Evolutionary conservation across 192 early-diverging fungal genomes (phyloP).

Genomic region (Jimgerdemannia lactiflua): DNA sequence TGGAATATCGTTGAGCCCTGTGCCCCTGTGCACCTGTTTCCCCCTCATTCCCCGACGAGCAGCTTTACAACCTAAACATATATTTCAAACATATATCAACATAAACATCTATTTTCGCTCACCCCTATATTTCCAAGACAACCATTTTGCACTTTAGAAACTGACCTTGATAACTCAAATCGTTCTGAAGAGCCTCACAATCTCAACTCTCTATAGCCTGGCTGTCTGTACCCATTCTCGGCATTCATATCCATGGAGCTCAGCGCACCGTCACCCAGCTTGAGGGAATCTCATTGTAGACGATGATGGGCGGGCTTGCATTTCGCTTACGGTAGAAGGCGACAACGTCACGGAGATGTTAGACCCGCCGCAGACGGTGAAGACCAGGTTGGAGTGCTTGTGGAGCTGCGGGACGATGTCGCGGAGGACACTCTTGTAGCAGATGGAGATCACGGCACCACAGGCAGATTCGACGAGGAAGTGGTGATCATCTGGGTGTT

Average conservation of each 20-base stretch:
- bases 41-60: no score
- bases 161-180: no score
- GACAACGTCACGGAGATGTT: constrained; percentile 60
- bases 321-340: constrained; percentile 56
- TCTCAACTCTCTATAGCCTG: no score
- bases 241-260: constrained; percentile 21
- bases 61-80: no score
- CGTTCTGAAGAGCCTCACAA: no score
- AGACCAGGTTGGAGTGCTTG: constrained; percentile 54
- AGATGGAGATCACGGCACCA: constrained; percentile 57
- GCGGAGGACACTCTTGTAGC: constrained; percentile 55
- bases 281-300: constrained; percentile 58
- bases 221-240: neutral
- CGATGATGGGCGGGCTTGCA: constrained; percentile 61
- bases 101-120: no score
- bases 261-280: constrained; percentile 35
- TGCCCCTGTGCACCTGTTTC: no score
- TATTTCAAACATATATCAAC: no score
- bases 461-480: constrained; percentile 61
- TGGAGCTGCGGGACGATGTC: constrained; percentile 60
- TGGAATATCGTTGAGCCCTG: no score
- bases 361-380: constrained; percentile 67
- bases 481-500: constrained; percentile 30
- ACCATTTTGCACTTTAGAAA: no score
- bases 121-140: no score